Evolutionary conservation across 139 green algal species (phyloP).

Genomic region (Edaphochlamys debaryana): DNA sequence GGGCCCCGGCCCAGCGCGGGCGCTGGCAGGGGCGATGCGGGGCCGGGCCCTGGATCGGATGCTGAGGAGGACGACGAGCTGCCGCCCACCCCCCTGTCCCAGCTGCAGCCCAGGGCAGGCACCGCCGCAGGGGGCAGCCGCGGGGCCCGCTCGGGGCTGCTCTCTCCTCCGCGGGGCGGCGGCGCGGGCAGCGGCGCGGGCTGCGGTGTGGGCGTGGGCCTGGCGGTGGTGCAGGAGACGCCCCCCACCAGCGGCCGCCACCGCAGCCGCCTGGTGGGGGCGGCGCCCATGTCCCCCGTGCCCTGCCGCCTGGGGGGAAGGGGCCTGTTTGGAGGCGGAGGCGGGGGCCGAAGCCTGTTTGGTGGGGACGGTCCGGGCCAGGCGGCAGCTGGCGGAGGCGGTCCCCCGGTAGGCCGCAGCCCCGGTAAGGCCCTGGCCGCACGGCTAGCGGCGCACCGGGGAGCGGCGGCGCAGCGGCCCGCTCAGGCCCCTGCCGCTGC

Average conservation of each 20-base stretch:
- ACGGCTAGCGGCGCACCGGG: background rate
- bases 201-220: too few relatives aligned
- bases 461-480: background rate
- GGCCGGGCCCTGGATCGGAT: too few relatives aligned
- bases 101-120: background rate
- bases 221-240: too few relatives aligned
- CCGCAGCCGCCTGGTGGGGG: too few relatives aligned
- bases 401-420: background rate
- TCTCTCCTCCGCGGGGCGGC: background rate
- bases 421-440: background rate
- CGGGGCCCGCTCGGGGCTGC: background rate
- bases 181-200: too few relatives aligned
- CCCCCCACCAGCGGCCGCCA: background rate
- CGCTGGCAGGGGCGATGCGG: background rate
- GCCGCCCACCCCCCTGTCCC: conserved; percentile 29
- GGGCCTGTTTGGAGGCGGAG: too few relatives aligned
- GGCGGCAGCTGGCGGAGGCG: too few relatives aligned
- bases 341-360: too few relatives aligned
- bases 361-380: too few relatives aligned
- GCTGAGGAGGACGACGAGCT: conserved; percentile 24
- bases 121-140: too few relatives aligned
- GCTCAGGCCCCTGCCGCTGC: background rate
- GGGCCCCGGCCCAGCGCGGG: background rate
- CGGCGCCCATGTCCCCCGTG: too few relatives aligned
- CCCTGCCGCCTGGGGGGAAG: too few relatives aligned